Percentiles rank a stretch among this genome's conserved stretches.
These are phyloP conservation scores for Chlamydomonas sp. DNA, from an alignment of 139 green algal species.

Conservation along the genomic window DNA sequence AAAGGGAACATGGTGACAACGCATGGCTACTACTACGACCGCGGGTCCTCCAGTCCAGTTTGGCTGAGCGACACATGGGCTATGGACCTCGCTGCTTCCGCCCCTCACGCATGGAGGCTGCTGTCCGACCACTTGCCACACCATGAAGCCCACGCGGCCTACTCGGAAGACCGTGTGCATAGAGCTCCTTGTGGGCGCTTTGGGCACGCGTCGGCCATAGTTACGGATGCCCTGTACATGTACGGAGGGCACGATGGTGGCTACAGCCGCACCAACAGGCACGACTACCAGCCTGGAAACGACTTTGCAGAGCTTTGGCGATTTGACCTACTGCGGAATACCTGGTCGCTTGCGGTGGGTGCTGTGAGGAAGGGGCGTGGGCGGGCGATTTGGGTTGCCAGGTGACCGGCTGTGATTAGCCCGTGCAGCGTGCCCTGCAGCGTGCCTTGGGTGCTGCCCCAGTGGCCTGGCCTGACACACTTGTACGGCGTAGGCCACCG, in stretches of 20 bases:
- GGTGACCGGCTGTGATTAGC: background rate
- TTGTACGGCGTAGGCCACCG: no score
- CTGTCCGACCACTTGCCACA: background rate
- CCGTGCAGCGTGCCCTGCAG: no score
- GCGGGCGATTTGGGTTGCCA: background rate
- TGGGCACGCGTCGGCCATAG: constrained; percentile 15
- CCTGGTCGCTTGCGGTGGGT: background rate
- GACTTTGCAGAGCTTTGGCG: constrained; percentile 48
- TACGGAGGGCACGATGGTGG: constrained; percentile 56
- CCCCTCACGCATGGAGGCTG: background rate
- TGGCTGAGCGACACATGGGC: constrained; percentile 36
- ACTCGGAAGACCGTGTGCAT: background rate
- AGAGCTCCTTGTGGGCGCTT: constrained; percentile 44
- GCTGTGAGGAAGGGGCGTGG: background rate
- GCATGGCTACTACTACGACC: constrained; percentile 43
- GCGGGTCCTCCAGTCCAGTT: background rate
- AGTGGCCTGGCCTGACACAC: no score
- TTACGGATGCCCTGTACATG: constrained; percentile 34
- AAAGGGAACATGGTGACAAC: constrained; percentile 6
- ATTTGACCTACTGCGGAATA: background rate
- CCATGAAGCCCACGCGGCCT: background rate
- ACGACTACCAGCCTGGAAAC: constrained; percentile 37
- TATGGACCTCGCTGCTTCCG: background rate
- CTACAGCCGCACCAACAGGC: constrained; percentile 43
- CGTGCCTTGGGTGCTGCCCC: no score